Evolutionary conservation across 176 grass and related monocot genomes (phyloP), one percentile per base, ranked within the genome.

Genomic region (Triticum timopheevii): DNA sequence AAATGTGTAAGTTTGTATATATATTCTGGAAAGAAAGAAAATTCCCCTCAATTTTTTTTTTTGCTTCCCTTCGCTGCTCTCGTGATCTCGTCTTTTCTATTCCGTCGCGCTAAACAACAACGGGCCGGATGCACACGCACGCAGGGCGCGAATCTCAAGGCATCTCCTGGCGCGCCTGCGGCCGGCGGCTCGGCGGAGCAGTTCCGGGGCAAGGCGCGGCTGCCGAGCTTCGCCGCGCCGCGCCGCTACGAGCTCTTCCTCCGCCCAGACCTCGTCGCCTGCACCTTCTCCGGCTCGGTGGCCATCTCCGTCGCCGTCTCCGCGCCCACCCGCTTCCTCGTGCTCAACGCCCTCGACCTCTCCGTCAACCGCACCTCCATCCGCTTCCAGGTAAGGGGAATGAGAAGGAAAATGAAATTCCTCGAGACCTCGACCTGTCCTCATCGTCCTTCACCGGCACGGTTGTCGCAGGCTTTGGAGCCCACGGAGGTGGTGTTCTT

Each of bases 341-440:
- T 95, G 73, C 88, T 98, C 75, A 93, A 98, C 27, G 77, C 89
- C 19, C 91, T 91, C 36, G 91, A 95, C 58, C 91, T 95, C 80
- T 12, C 84, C 56, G 6, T 95, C 40, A 86, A 90, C 31, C 13
- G 16, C 27, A 27, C 63, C 78, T 91, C 93, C 56, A 68, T 97
- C 65, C 86, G 73, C 33, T 90, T 89, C 79, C 85, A 44, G 82
- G 81, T 63, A 76, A 61, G 13, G 39, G 25, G 19, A 39, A 66
- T 4, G 0, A 16, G 13, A 15, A 12, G 30, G 16, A 1, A 3
- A 9, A 58, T 58, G 0, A 75, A 15, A 15, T 25, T 39, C 0
- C 44, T 28, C 0, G 0, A 23, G 9, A 15, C 63, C 33, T 61
- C 36, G 25, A 45, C n/a, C 33, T 38, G 2, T 4, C 3, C 17